Base-by-base conservation (phyloP, 2,329 filamentous ascomycete species). In the Fusarium temperatum region DNA sequence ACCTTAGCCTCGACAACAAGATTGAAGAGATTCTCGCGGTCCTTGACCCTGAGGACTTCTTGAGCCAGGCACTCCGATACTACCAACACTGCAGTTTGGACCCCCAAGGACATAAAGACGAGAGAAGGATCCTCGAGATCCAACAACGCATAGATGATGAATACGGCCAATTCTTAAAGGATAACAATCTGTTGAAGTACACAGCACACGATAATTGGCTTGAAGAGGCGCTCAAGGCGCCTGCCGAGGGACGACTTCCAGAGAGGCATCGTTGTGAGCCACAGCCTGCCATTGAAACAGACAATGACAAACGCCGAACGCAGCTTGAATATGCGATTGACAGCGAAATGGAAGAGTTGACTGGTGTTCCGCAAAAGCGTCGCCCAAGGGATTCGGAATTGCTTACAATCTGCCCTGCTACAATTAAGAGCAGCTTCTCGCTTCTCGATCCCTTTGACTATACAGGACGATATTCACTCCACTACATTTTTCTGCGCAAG, bases 271-370 rank as follows among this genome's bases (percentile, higher is more conserved):
- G 8, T 28, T 28, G 8, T 28, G 28, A 28, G 28, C 28, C 8
- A 28, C 28, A 30, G 28, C 28, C n/a, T n/a, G 8, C 26, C 2
- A 13, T n/a, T 24, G 24, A 47, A 26, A 47, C 20, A 17, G 13
- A 4, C 0, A 10, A 48, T 0, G 20, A 30, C 0, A 30, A 17
- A 15, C 6, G 6, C 9, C 20, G 26, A 30, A 10, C 20, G 2
- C 26, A 32, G 11, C 28, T 50, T 4, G n/a, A n/a, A 10, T 13
- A 18, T 9, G n/a, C 28, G 2, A 50, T 24, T 15, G 28, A n/a
- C 15, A n/a, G 15, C 7, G 28, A 32, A 13, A 17, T 50, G 28
- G 47, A 50, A 32, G 5, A 12, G 1, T 32, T 50, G 2, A 32
- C 47, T 30, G 20, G 14, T n/a, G 20, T 17, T 11, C 26, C 28